Conservation (phyloP, 139 green algal species). For the Pleodorina starrii region DNA sequence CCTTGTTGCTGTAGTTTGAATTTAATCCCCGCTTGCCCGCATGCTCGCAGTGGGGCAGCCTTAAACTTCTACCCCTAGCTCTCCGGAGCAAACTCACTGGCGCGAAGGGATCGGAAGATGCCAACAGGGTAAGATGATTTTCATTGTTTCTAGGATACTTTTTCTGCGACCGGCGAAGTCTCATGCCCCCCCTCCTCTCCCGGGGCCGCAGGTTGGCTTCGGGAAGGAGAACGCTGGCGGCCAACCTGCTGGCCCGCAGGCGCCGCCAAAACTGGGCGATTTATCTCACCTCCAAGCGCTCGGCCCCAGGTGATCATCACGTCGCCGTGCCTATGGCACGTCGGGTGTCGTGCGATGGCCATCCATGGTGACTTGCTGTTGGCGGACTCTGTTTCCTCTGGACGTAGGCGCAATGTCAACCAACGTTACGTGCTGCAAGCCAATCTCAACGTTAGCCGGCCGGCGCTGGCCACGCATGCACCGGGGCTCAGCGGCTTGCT, state of each 20-base stretch:
- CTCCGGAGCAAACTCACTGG: constrained; percentile 10
- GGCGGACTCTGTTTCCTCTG: too few species aligned
- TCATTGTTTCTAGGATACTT: too few species aligned
- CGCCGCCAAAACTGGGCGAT: neutral
- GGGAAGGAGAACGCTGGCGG: constrained; percentile 35
- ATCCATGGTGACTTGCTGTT: too few species aligned
- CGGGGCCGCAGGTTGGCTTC: neutral
- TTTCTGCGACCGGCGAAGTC: neutral
- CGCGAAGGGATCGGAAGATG: neutral
- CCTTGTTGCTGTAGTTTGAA: neutral
- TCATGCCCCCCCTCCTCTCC: neutral
- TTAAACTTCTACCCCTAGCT: constrained; percentile 8
- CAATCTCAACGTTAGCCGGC: constrained; percentile 11
- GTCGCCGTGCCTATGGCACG: too few species aligned
- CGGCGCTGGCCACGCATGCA: neutral
- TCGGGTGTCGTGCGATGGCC: too few species aligned
- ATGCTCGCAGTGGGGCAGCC: constrained; percentile 23
- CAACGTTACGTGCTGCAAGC: constrained; percentile 26
- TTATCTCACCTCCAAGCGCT: neutral
- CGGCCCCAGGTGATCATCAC: neutral
- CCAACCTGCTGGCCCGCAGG: neutral
- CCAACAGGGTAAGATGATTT: neutral
- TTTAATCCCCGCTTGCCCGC: neutral
- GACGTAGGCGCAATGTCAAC: neutral
- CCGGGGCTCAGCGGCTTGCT: constrained; percentile 1